Evolutionary conservation across 2,329 filamentous ascomycete species (phyloP), one percentile per base, ranked within the genome.

Genomic region (Alternaria tenuissima): DNA sequence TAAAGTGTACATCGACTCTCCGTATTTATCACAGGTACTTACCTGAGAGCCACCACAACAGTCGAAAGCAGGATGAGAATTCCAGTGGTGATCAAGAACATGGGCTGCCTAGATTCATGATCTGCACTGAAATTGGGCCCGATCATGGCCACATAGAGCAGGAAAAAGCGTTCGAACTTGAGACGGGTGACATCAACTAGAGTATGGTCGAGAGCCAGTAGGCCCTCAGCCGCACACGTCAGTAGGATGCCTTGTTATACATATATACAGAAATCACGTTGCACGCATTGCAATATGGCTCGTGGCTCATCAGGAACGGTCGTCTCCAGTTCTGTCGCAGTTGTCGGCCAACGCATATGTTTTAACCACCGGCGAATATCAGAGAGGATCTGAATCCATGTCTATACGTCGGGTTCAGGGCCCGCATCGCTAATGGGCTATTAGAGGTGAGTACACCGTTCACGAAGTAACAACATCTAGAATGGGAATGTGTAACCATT

Each of bases 111-210:
- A 14, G 43, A 47, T 7, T 47, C 43, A 47, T 32, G 43, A 46
- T 46, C 43, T 46, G 43, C 43, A 46, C 43, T 4, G 28, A 46
- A n/a, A 46, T 46, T 46, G 24, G 26, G 43, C 43, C 43, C 43
- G 43, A 46, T 26, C 24, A 30, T 46, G 43, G 43, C 2, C 26
- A 46, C n/a, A n/a, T 46, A 28, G 26, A 28, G 43, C 43, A 46
- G 16, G n/a, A 18, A 30, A 11, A n/a, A 26, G 24, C 24, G 43
- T 46, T 46, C 16, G 0, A 46, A 30, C 12, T 14, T n/a, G 28
- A 46, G 43, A 26, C 43, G 12, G 14, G 24, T 46, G 43, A n/a
- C 43, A 46, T 18, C 9, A 18, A 46, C 43, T 26, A 18, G 16
- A 18, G 43, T 46, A 46, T 46, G 11, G 16, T 18, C 24, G 16